Evolutionary conservation across 2,329 filamentous ascomycete species (phyloP), one percentile per base, ranked within the genome.

Genomic region (Colletotrichum tropicale): DNA sequence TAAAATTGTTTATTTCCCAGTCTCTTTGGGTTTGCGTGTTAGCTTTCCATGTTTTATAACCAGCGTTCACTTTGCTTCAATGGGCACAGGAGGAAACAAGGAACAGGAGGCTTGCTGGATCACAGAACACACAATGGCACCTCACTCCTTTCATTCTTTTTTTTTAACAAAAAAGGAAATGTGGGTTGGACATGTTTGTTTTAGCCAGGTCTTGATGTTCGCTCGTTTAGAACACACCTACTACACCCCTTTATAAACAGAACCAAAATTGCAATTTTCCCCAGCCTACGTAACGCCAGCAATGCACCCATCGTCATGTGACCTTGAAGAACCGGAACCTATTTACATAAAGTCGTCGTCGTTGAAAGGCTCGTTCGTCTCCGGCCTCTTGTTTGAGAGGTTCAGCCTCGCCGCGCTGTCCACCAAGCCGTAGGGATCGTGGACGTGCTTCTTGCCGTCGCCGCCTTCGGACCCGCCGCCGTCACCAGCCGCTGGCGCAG

Each of bases 261-360:
- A 21, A 13, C 6, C 48, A 7, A 26, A 38, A 60, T n/a, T 30
- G 58, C 26, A n/a, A 34, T 36, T 61, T 24, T 34, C 28, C 30
- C 30, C 30, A 21, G n/a, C 61, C 36, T 18, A 18, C 9, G 34
- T 34, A n/a, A 32, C 15, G n/a, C 18, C 32, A 15, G 34, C 9
- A 24, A 61, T 61, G 58, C 58, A 21, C 21, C 58, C 43, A 21
- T 21, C 43, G 18, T 7, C 1, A 52, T 52, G 1, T 52, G 43
- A 1, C n/a, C 43, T 52, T 21, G 3, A 8, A 52, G n/a, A 52
- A 36, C 18, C 61, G 15, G 16, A 21, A 28, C 21, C 18, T 26
- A 15, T 79, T 76, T 83, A 85, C 86, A 88, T 88, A 21, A 88
- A 88, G 74, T 87, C 84, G 56, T 88, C 87, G 74, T 87, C 86